phyloP scores from a whole-genome alignment of 2,329 filamentous ascomycete genomes.

The Ceratocystis cubensis region DNA sequence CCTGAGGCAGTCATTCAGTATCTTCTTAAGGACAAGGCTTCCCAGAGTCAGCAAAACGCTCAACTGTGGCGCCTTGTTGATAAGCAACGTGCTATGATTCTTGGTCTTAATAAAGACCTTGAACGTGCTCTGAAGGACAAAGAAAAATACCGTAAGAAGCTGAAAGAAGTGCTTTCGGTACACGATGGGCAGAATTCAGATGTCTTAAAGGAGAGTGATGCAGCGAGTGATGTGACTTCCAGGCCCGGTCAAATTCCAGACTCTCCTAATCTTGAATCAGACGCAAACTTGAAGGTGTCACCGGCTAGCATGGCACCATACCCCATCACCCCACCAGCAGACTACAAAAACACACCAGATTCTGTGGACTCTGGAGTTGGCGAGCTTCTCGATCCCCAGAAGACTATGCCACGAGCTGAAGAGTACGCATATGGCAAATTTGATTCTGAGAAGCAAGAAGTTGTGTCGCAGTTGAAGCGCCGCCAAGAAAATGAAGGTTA shows the following conservation, averaged over 20 bases:
- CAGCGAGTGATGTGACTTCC: conserved; percentile 12
- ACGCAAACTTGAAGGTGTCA: conserved; percentile 38
- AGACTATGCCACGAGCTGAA: conserved; percentile 47
- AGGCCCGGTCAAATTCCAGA: conserved; percentile 27
- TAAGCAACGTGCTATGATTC: conserved; percentile 87
- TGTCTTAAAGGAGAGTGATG: conserved; percentile 5
- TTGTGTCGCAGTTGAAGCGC: conserved; percentile 33
- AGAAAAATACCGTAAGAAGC: conserved; percentile 79
- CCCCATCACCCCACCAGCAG: conserved; percentile 51
- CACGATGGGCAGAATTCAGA: conserved; percentile 8
- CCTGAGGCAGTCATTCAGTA: conserved; percentile 81
- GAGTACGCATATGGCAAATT: conserved; percentile 47
- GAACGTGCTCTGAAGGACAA: conserved; percentile 88
- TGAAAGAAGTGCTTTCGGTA: conserved; percentile 56
- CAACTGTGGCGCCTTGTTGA: conserved; percentile 94
- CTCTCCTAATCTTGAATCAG: conserved; percentile 40
- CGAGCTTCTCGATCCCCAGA: conserved; percentile 43
- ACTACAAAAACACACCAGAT: conserved; percentile 32
- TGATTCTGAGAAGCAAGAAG: conserved; percentile 42
- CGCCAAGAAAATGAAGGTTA: conserved; percentile 35
- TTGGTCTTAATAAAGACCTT: conserved; percentile 87
- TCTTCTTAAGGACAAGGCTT: conserved; percentile 81
- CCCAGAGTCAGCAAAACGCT: conserved; percentile 74
- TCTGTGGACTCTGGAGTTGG: conserved; percentile 37
- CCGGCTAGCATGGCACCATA: conserved; percentile 50